phyloP scores from a whole-genome alignment of 345 rosid species.

The Acer negundo region DNA sequence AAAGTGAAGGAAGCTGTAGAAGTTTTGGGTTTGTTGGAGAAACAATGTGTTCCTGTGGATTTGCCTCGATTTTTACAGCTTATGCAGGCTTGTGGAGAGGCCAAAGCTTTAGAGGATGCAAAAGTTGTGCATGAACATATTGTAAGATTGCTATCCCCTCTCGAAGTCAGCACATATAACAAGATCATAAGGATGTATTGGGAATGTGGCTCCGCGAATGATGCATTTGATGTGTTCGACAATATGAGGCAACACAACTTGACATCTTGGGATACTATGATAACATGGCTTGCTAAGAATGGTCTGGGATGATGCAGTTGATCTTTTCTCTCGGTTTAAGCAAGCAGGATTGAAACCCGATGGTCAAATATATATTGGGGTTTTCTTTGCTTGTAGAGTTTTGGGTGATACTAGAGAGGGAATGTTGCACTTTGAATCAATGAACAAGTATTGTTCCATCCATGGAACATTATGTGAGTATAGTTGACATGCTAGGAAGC shows the following conservation, averaged over 20 bases:
- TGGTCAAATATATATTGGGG: slow-evolving; percentile 48
- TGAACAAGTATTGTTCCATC: slow-evolving; percentile 57
- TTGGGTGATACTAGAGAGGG: slow-evolving; percentile 78
- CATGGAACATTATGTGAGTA: slow-evolving; percentile 59
- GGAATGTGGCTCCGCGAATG: slow-evolving; percentile 53
- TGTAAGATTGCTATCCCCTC: slow-evolving; percentile 29
- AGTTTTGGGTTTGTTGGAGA: slow-evolving; percentile 44
- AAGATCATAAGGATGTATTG: slow-evolving; percentile 68
- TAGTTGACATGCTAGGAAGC: slow-evolving; percentile 70
- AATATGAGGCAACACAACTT: slow-evolving; percentile 53
- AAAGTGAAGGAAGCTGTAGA: slow-evolving; percentile 64
- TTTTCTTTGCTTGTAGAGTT: slow-evolving; percentile 64
- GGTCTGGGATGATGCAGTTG: slow-evolving; percentile 83
- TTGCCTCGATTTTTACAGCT: slow-evolving; percentile 42
- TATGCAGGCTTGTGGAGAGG: slow-evolving; percentile 65
- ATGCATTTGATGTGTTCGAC: slow-evolving; percentile 53
- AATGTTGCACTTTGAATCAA: slow-evolving; percentile 69
- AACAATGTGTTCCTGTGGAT: slow-evolving; percentile 47
- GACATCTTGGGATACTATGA: slow-evolving; percentile 66
- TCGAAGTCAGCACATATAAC: slow-evolving; percentile 45
- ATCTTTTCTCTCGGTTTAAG: slow-evolving; percentile 66
- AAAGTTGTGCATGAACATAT: slow-evolving; percentile 54
- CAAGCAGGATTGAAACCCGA: slow-evolving; percentile 61
- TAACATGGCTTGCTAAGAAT: slow-evolving; percentile 67
- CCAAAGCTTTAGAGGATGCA: slow-evolving; percentile 61